Base-by-base conservation (phyloP, 1,284 basidiomycete species). In the Salmacisia buchloeana region DNA sequence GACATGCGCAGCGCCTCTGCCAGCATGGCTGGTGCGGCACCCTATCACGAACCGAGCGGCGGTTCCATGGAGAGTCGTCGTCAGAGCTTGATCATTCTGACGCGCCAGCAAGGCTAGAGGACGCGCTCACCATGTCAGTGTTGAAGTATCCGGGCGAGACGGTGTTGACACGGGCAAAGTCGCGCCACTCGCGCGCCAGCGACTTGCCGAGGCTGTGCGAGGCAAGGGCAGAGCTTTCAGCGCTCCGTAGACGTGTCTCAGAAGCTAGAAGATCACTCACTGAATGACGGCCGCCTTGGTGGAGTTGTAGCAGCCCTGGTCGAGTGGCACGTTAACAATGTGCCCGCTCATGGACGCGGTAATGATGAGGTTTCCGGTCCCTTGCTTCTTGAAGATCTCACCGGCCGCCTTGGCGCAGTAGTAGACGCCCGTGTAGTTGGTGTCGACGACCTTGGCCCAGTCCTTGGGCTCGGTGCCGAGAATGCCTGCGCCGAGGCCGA, bases 131-230 rank as follows among this genome's bases (percentile, higher is more conserved):
- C 62, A 79, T 68, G 49, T 71, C 64, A 2, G 78, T 80, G 41
- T 77, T 65, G 59, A 77, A 70, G 70, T 75, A 78, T 3, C 79
- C 79, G 2, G 79, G 79, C 9, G 74, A 74, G 63, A 80, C 70
- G 27, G 72, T 74, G 72, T 80, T 80, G 67, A 76, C 73, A 1
- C 80, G 71, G 2, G 80, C 79, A 64, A 80, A 77, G 21, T 75
- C 62, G n/a, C 72, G 59, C 72, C 72, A 75, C 33, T 75, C 73
- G 13, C 72, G 61, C 0, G 73, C 73, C 13, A 75, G 67, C 12
- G 62, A 66, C 56, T 71, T 74, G 62, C 70, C 70, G 58, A 75
- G 62, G 58, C 56, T 58, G 56, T 34, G 12, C 9, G 7, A 31
- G 54, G 34, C 27, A 33, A 29, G 18, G 54, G 27, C 29, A 29